Evolutionary conservation across 805 yeast genomes (phyloP), one percentile per base, ranked within the genome.

Genomic region (Martiniozyma abietophila): DNA sequence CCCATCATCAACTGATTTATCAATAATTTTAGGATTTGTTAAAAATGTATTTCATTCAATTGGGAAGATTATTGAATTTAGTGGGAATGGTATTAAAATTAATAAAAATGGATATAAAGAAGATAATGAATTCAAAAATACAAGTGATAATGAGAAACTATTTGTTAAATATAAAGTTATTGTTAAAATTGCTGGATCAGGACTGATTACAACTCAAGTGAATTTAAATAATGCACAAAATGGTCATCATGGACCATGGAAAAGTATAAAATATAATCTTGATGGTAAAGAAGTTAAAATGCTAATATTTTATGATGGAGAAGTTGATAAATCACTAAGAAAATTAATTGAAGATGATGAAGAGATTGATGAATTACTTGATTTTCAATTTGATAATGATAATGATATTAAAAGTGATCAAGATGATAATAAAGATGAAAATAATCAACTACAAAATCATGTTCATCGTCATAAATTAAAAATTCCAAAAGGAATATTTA

Each of bases 241-340:
- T 5, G 15, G 3, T 2, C 29, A 32, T 17, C 16, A 8, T 30
- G 40, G 39, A 6, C 40, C 42, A 18, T 37, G 42, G 40, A 38
- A 36, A 23, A 34, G 36, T 19, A 24, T 41, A 6, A 34, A 26
- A 18, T 41, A 32, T 26, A 17, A 15, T 12, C 8, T 25, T 9
- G 33, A 56, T 10, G 53, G 49, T 11, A 33, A 51, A 16, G 59
- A 55, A 19, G 49, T 50, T 8, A 57, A 53, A 32, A 50, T 57
- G 59, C 31, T 56, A 16, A 39, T 56, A 10, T 55, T 54, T 34
- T 50, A 48, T 26, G 58, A 57, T 27, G 38, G 46, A 19, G 38
- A 33, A 4, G 18, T 33, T 4, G 15, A 26, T 12, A 27, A 16
- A 11, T n/a, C n/a, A n/a, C n/a, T n/a, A n/a, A n/a, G n/a, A 45